Evolutionary conservation across 2,329 filamentous ascomycete species (phyloP), one percentile per base, ranked within the genome.

Genomic region (Aureobasidium sp.): DNA sequence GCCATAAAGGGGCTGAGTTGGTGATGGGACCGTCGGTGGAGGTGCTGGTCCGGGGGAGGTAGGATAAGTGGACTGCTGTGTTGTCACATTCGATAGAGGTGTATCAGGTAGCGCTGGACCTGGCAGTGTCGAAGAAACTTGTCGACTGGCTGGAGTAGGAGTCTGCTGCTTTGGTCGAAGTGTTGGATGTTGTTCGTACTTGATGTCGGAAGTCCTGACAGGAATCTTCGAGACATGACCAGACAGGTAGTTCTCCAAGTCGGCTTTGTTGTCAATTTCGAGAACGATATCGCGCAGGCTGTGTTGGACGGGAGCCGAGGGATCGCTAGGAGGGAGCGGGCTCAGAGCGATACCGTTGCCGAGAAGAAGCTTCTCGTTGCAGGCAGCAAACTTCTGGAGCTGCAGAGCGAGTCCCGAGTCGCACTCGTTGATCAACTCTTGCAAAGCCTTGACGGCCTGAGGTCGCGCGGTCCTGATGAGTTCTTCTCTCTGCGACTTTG

Each of bases 311-410:
- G 68, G 59, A 0, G 64, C 60, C 34, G 67, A 65, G 4, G 67
- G 66, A n/a, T 82, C 79, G 44, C 79, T 63, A 1, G 62, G 54
- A 77, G 54, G 75, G 73, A 66, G 74, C 2, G 93, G 93, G 71
- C 86, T 94, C 63, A 97, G 86, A 65, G 88, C 89, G 55, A 97
- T 79, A 58, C 93, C 94, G 71, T 97, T 96, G 73, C 90, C 92
- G 30, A 97, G 81, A 29, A 97, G 80, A 10, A 97, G 80, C 74
- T 94, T 96, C 77, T 99, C 94, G 71, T 91, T 97, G 77, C 96
- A 95, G 0, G 90, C 87, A 52, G 92, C 93, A 75, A 96, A 97
- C 76, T 97, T 97, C 76, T 97, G 93, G 82, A 97, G 85, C 74
- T 97, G 93, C 76, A 97, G 78, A 4, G 89, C 86, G 66, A 97